phyloP scores from a whole-genome alignment of 495 filamentous ascomycete genomes.

The Pseudevernia furfuracea region DNA sequence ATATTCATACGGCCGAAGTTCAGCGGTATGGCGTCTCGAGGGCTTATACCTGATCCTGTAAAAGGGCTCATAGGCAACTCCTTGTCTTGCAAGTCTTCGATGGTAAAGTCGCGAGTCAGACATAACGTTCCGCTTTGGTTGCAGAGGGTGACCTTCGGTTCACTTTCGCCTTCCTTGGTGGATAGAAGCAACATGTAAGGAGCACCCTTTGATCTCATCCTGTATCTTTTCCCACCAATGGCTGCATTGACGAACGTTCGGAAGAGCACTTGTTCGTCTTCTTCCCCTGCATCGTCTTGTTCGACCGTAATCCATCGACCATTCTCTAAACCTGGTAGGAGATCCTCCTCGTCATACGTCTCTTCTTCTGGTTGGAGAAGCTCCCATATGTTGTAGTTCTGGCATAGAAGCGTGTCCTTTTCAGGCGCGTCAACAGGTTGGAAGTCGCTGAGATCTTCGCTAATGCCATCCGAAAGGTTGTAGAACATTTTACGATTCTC shows the following conservation, averaged over 20 bases:
- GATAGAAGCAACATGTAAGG: constrained; percentile 39
- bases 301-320: constrained; percentile 35
- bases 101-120: constrained; percentile 33
- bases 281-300: constrained; percentile 35
- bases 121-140: constrained; percentile 39
- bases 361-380: constrained; percentile 34
- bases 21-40: constrained; percentile 29
- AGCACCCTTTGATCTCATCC: constrained; percentile 36
- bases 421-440: constrained; percentile 31
- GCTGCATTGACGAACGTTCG: constrained; percentile 39
- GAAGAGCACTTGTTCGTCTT: constrained; percentile 37
- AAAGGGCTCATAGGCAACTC: constrained; percentile 10
- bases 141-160: constrained; percentile 38
- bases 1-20: constrained; percentile 32
- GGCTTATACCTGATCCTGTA: constrained; percentile 11
- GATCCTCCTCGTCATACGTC: constrained; percentile 21
- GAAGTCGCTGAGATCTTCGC: constrained; percentile 33
- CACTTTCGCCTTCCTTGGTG: constrained; percentile 35
- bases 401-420: constrained; percentile 23
- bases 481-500: constrained; percentile 38
- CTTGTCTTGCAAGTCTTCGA: constrained; percentile 18
- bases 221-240: constrained; percentile 35
- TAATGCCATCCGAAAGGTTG: constrained; percentile 37
- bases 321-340: constrained; percentile 29
- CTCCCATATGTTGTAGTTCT: constrained; percentile 37